Evolutionary conservation across 2,329 filamentous ascomycete species (phyloP).

Genomic region (Nemania diffusa): DNA sequence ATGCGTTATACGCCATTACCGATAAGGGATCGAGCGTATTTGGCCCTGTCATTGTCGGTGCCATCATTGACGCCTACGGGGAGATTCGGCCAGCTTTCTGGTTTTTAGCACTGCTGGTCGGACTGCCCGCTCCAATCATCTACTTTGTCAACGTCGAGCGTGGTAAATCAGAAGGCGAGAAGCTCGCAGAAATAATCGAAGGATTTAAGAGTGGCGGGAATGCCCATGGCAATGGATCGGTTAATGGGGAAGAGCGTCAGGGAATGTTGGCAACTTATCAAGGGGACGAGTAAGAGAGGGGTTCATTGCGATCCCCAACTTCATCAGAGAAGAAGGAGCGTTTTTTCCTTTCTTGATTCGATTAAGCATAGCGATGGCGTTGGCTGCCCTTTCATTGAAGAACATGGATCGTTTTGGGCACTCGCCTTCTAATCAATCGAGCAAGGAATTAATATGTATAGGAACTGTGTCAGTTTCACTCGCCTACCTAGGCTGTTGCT

Average conservation of each 20-base stretch:
- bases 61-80: conserved; percentile 86
- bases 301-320: conserved; percentile 16
- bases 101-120: conserved; percentile 88
- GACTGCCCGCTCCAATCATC: conserved; percentile 84
- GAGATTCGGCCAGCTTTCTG: conserved; percentile 89
- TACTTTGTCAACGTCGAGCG: conserved; percentile 86
- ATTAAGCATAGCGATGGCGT: conserved; percentile 59
- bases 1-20: conserved; percentile 95
- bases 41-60: conserved; percentile 91
- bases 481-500: neutral
- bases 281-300: conserved; percentile 46
- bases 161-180: conserved; percentile 74
- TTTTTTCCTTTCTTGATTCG: conserved; percentile 12
- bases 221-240: conserved; percentile 31
- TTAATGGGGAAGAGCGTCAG: conserved; percentile 47
- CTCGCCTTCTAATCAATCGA: neutral
- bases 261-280: conserved; percentile 52
- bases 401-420: conserved; percentile 10
- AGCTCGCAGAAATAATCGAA: conserved; percentile 69
- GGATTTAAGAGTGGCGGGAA: conserved; percentile 55
- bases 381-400: conserved; percentile 37
- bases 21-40: conserved; percentile 97
- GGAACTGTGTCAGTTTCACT: neutral
- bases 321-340: conserved; percentile 1
- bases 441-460: conserved; percentile 7